These are phyloP conservation scores for Chytriomyces sp. DNA, from an alignment of 192 early-diverging fungal genomes.

Conservation along the genomic window DNA sequence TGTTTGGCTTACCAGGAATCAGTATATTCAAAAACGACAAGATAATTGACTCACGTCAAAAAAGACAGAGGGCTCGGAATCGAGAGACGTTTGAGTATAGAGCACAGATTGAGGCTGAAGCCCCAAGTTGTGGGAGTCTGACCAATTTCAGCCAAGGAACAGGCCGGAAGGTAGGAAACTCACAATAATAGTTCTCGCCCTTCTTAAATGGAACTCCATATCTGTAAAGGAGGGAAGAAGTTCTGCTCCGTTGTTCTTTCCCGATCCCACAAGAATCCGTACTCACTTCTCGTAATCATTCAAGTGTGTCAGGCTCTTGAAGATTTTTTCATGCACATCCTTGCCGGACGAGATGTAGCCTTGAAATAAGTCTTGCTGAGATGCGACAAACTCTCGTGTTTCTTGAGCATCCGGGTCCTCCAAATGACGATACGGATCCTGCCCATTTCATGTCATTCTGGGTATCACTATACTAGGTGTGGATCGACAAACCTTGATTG, in stretches of 20 bases:
- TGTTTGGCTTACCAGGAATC: constrained; percentile 43
- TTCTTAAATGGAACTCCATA: constrained; percentile 41
- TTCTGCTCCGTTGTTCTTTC: no score
- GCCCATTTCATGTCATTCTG: no score
- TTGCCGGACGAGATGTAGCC: constrained; percentile 34
- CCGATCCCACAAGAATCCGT: background rate
- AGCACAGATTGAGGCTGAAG: constrained; percentile 60
- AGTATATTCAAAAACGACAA: background rate
- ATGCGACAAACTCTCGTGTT: constrained; percentile 57
- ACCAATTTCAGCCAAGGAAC: background rate
- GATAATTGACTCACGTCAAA: constrained; percentile 31
- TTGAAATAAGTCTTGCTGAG: constrained; percentile 49
- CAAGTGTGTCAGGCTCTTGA: constrained; percentile 43
- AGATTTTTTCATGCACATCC: constrained; percentile 27
- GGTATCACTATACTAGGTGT: no score
- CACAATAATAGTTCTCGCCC: constrained; percentile 59
- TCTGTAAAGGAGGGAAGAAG: background rate
- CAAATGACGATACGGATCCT: constrained; percentile 65
- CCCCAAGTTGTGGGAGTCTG: constrained; percentile 27
- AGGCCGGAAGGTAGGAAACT: background rate
- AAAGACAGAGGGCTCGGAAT: constrained; percentile 48
- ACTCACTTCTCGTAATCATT: constrained; percentile 50
- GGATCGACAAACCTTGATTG: no score
- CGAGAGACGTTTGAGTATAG: constrained; percentile 52
- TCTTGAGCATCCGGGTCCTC: constrained; percentile 58